Percentiles rank a stretch among this genome's conserved stretches.
Conservation (phyloP, 305 asterid species). For the Solanum hybrid region DNA sequence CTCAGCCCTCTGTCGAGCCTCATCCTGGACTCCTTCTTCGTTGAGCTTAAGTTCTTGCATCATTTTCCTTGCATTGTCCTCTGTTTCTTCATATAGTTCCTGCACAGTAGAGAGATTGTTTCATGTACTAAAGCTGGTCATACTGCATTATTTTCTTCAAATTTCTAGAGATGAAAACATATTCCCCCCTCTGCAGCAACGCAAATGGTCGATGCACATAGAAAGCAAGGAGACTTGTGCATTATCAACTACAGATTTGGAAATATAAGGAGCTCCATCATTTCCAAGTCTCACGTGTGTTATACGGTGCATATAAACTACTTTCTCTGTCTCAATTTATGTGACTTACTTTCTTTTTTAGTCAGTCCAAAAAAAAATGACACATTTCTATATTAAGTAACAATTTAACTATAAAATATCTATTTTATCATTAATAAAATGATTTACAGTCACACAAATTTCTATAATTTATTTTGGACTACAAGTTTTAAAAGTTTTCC, state of each 20-base stretch:
- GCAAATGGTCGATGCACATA: not conserved
- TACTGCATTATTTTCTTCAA: not conserved
- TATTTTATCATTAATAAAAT: too few relatives aligned
- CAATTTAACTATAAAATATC: too few relatives aligned
- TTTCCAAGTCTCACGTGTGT: slow-evolving; percentile 6
- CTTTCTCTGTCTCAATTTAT: too few relatives aligned
- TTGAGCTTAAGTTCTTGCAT: slow-evolving; percentile 23
- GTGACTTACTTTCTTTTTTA: too few relatives aligned
- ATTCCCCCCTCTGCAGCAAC: not conserved
- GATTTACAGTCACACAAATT: too few relatives aligned
- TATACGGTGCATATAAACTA: not conserved
- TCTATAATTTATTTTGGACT: too few relatives aligned
- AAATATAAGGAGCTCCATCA: not conserved
- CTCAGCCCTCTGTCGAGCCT: slow-evolving; percentile 20
- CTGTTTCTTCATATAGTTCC: slow-evolving; percentile 16
- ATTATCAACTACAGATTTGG: not conserved
- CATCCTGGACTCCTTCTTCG: slow-evolving; percentile 23
- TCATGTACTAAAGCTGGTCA: not conserved
- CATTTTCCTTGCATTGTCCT: slow-evolving; percentile 12
- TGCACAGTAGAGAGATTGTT: not conserved
- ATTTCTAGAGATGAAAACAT: not conserved
- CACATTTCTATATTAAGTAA: too few relatives aligned
- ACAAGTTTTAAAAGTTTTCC: too few relatives aligned
- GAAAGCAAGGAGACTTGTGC: not conserved
- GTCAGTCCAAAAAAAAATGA: too few relatives aligned